Evolutionary conservation across 1,139 yeast species (phyloP), one percentile per base, ranked within the genome.

Genomic region (Geotrichum cucujoidarum): DNA sequence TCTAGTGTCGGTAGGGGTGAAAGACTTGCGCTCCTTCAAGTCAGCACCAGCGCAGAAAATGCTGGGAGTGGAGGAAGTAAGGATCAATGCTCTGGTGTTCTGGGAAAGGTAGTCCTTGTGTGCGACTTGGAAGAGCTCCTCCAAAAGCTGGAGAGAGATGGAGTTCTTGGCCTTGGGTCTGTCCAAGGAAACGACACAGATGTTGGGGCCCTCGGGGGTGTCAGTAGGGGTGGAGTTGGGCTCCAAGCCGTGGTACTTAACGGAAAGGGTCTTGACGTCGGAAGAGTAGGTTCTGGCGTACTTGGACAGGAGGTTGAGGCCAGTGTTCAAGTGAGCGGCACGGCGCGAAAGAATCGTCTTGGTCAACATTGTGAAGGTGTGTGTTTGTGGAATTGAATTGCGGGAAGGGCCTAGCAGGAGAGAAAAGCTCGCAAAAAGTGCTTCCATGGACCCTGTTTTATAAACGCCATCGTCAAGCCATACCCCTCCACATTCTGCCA

Each of bases 11-110:
- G 48, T 50, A 3, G 57, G 55, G 2, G 64, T 57, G 39, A 64
- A 63, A 3, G 63, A 56, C 47, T 58, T 57, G 38, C 68, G 62
- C 45, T 64, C 68, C 49, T 64, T 64, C 30, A 64, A 57, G 50
- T 64, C 68, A 1, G 68, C 68, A 2, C 68, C 68, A 1, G 68
- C 68, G 45, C 68, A 64, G 47, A 64, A 64, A 5, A 63, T 60
- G 32, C 54, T 57, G 29, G 58, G 54, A 21, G 55, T 49, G 2
- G 65, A 54, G 2, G 66, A 60, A 8, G 63, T 49, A 20, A 64
- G 47, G 18, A 64, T 57, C 37, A 64, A 53, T 1, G 63, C 65
- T 8, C 66, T 54, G 2, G 62, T 57, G 11, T 53, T 54, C n/a
- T 49, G 49, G 16, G 44, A 45, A 7, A 45, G 34, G 29, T 47